These are phyloP conservation scores for Sclerotiophoma versabilis DNA, from an alignment of 2,329 filamentous ascomycete species.

Conservation along the genomic window DNA sequence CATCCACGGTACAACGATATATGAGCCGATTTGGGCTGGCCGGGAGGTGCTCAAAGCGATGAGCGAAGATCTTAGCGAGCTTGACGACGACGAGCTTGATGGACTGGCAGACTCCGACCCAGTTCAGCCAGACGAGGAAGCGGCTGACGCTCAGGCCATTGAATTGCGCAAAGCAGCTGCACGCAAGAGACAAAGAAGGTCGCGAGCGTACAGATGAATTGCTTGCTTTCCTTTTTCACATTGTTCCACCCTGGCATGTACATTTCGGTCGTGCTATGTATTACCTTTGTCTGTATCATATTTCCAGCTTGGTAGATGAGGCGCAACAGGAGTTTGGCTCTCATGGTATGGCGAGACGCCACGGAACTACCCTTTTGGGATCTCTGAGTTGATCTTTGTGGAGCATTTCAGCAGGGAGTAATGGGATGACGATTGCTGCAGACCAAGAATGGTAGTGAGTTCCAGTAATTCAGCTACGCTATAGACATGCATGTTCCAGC, in stretches of 20 bases:
- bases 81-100: constrained; percentile 88
- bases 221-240: constrained; percentile 2
- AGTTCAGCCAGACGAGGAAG: constrained; percentile 33
- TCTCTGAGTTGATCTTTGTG: constrained; percentile 19
- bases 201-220: constrained; percentile 33
- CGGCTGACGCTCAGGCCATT: constrained; percentile 32
- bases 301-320: constrained; percentile 15
- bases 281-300: constrained; percentile 30
- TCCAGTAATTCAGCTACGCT: constrained; percentile 18
- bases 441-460: constrained; percentile 1
- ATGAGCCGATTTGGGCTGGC: constrained; percentile 75
- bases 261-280: constrained; percentile 24
- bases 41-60: constrained; percentile 74
- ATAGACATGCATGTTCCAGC: background rate
- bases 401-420: constrained; percentile 31
- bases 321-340: constrained; percentile 24
- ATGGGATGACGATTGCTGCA: constrained; percentile 9
- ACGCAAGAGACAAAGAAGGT: constrained; percentile 41
- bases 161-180: constrained; percentile 38
- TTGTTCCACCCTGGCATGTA: constrained; percentile 17
- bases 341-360: constrained; percentile 10
- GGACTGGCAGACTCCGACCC: constrained; percentile 56
- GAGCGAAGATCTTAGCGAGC: constrained; percentile 88
- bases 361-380: constrained; percentile 7
- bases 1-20: constrained; percentile 78